These are phyloP conservation scores for Euphrasia confusa DNA, from an alignment of 257 asterid genomes.

Conservation along the genomic window DNA sequence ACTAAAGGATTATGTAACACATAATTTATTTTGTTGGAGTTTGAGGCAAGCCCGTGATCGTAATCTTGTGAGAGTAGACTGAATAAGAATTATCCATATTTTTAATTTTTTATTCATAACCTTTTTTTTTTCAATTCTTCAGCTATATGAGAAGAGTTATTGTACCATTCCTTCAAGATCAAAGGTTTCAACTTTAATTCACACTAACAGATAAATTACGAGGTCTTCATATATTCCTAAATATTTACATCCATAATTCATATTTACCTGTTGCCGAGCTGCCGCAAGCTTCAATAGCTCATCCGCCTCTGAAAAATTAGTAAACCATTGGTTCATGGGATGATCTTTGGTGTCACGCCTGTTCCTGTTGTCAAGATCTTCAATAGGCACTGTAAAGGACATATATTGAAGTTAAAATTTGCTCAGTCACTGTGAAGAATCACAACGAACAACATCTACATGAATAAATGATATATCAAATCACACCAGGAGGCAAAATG, in stretches of 20 bases:
- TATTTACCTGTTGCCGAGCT: slow-evolving; percentile 85
- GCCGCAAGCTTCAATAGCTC: slow-evolving; percentile 88
- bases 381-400: slow-evolving; percentile 42
- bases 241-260: slow-evolving; percentile 1
- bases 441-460: slow-evolving; percentile 12
- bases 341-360: slow-evolving; percentile 75
- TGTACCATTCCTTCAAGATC: slow-evolving; percentile 9
- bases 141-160: background rate
- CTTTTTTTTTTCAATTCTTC: no score
- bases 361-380: slow-evolving; percentile 51
- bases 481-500: slow-evolving; percentile 62
- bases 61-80: no score
- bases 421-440: background rate
- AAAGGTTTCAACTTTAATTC: slow-evolving; percentile 3
- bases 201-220: slow-evolving; percentile 1
- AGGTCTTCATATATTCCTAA: background rate
- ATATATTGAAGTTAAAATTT: background rate
- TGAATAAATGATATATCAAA: slow-evolving; percentile 8
- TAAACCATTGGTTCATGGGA: slow-evolving; percentile 73
- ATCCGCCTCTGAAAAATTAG: slow-evolving; percentile 86
- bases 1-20: no score
- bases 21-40: no score
- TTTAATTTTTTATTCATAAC: no score
- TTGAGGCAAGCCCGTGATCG: no score
- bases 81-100: no score